Evolutionary conservation across 345 rosid species (phyloP).

Genomic region (Salix brachista): DNA sequence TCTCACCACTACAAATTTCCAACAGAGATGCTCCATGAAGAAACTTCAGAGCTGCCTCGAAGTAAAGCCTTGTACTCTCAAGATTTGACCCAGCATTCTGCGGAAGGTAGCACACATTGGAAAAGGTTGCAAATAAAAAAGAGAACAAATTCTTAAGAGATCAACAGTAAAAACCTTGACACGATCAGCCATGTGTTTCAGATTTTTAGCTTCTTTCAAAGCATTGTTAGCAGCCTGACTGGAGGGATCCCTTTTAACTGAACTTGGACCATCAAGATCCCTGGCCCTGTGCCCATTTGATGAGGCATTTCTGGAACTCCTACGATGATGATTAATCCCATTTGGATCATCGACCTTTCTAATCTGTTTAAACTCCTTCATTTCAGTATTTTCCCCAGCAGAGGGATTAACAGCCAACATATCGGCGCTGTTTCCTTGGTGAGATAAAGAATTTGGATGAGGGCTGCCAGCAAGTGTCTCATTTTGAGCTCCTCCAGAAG

Average conservation of each 20-base stretch:
- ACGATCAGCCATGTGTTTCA: constrained; percentile 95
- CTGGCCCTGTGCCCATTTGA: constrained; percentile 50
- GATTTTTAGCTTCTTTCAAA: constrained; percentile 85
- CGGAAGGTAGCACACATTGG: constrained; percentile 16
- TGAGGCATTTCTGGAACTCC: constrained; percentile 37
- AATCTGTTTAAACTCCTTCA: constrained; percentile 36
- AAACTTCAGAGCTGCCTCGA: constrained; percentile 93
- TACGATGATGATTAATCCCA: constrained; percentile 41
- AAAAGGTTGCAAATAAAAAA: constrained; percentile 3
- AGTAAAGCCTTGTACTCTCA: constrained; percentile 78
- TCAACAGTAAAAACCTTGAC: constrained; percentile 50
- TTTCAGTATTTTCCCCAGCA: constrained; percentile 34
- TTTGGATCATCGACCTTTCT: constrained; percentile 41
- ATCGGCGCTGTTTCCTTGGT: constrained; percentile 33
- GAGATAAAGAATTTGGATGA: constrained; percentile 27
- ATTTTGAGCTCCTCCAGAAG: constrained; percentile 43
- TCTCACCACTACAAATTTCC: constrained; percentile 64
- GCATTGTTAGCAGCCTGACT: constrained; percentile 64
- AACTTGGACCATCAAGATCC: constrained; percentile 57
- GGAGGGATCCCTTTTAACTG: constrained; percentile 65
- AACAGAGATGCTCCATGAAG: constrained; percentile 76
- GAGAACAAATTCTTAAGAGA: constrained; percentile 11
- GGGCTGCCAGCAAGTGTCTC: constrained; percentile 29
- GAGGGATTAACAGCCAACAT: constrained; percentile 17
- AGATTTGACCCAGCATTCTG: constrained; percentile 57